Evolutionary conservation across 352 stramenopile genomes (phyloP).

Genomic region (Globisporangium heterothallicum): DNA sequence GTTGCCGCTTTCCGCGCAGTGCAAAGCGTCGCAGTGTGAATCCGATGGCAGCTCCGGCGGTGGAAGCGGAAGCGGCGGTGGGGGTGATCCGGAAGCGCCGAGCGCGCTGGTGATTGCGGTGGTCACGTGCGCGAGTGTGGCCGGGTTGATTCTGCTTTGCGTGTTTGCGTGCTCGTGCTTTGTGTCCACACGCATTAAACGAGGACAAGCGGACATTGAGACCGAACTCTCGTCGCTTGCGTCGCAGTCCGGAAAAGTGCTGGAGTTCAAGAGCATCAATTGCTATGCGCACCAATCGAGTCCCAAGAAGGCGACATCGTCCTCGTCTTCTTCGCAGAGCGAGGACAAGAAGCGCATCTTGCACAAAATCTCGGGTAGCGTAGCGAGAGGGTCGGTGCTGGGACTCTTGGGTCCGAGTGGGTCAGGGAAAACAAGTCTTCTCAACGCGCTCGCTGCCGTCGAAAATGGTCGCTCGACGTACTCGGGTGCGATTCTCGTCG

Average conservation of each 20-base stretch:
- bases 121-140: slow-evolving; percentile 21
- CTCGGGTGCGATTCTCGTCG: slow-evolving; percentile 55
- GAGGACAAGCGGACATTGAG: slow-evolving; percentile 24
- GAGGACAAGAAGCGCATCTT: slow-evolving; percentile 38
- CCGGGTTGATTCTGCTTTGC: slow-evolving; percentile 21
- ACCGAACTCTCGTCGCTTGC: slow-evolving; percentile 42
- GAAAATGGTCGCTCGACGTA: slow-evolving; percentile 54
- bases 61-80: slow-evolving; percentile 18
- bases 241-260: slow-evolving; percentile 28
- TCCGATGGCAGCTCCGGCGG: slow-evolving; percentile 17
- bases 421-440: slow-evolving; percentile 78
- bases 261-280: slow-evolving; percentile 58
- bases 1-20: slow-evolving; percentile 59
- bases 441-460: slow-evolving; percentile 72
- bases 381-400: slow-evolving; percentile 54
- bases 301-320: slow-evolving; percentile 6
- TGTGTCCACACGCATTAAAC: slow-evolving; percentile 22
- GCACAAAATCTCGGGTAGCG: slow-evolving; percentile 49
- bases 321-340: slow-evolving; percentile 3
- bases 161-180: slow-evolving; percentile 36
- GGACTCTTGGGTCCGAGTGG: slow-evolving; percentile 71
- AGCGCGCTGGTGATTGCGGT: slow-evolving; percentile 32
- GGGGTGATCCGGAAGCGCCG: slow-evolving; percentile 15
- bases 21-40: slow-evolving; percentile 61
- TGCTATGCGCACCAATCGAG: slow-evolving; percentile 24